These are phyloP conservation scores for Leccinum obscurum DNA, from an alignment of 768 basidiomycete species.

Conservation along the genomic window DNA sequence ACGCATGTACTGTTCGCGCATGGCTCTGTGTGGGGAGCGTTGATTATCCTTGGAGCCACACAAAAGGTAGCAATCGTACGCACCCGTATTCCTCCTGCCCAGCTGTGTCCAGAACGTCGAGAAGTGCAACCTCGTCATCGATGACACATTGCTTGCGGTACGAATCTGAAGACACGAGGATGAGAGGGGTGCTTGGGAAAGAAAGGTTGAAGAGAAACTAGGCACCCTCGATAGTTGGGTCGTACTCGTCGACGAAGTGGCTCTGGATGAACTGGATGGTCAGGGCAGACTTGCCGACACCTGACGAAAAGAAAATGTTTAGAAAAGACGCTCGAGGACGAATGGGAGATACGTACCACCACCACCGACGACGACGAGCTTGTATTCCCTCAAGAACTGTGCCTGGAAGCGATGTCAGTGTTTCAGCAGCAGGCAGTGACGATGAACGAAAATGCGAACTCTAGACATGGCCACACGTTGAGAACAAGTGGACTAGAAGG, in stretches of 20 bases:
- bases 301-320: conserved; percentile 13
- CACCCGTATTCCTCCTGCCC: conserved; percentile 99
- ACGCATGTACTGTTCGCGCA: conserved; percentile 99
- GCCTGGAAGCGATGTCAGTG: conserved; percentile 46
- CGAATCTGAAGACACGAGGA: conserved; percentile 58
- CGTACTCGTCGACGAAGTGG: conserved; percentile 90
- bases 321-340: conserved; percentile 13
- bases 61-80: conserved; percentile 31
- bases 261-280: conserved; percentile 99
- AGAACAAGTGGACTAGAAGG: neutral
- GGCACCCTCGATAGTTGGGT: conserved; percentile 92
- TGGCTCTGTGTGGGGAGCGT: conserved; percentile 58
- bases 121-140: conserved; percentile 96
- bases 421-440: neutral
- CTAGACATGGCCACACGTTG: conserved; percentile 4
- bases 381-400: conserved; percentile 94
- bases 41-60: conserved; percentile 8
- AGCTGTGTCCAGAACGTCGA: conserved; percentile 96
- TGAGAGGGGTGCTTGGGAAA: neutral
- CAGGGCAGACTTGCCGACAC: conserved; percentile 80
- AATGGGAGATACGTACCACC: conserved; percentile 64
- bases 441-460: neutral
- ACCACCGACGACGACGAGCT: conserved; percentile 97
- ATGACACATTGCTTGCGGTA: conserved; percentile 97
- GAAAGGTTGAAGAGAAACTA: conserved; percentile 10